phyloP scores from a whole-genome alignment of 2,329 filamentous ascomycete genomes.

The Claviceps spartinae region DNA sequence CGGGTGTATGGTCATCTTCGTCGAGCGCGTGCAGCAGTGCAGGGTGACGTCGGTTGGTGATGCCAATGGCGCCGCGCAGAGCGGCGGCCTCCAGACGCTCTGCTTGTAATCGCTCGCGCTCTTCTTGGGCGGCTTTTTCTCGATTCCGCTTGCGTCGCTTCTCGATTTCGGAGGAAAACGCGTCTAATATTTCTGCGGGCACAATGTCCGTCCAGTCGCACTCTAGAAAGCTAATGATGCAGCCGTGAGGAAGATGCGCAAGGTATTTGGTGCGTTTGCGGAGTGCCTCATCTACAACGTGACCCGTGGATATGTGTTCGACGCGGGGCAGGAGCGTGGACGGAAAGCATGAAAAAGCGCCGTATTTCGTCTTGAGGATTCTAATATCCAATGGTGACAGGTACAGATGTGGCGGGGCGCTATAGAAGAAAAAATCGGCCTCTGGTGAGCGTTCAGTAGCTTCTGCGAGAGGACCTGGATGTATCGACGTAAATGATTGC shows the following conservation, averaged over 20 bases:
- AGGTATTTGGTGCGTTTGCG: slow-evolving; percentile 79
- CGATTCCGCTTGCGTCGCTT: slow-evolving; percentile 60
- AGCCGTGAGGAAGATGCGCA: slow-evolving; percentile 76
- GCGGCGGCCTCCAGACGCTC: slow-evolving; percentile 66
- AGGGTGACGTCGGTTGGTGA: slow-evolving; percentile 17
- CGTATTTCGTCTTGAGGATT: slow-evolving; percentile 81
- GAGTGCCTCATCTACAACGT: slow-evolving; percentile 73
- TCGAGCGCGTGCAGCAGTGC: slow-evolving; percentile 24
- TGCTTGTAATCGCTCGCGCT: slow-evolving; percentile 69
- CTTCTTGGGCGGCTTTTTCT: slow-evolving; percentile 76
- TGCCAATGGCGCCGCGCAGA: slow-evolving; percentile 38
- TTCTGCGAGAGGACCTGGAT: slow-evolving; percentile 4
- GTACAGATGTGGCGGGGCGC: slow-evolving; percentile 75
- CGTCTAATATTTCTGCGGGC: slow-evolving; percentile 55
- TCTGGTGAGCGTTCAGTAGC: slow-evolving; percentile 17
- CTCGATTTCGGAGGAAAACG: slow-evolving; percentile 65
- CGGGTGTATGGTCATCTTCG: slow-evolving; percentile 20
- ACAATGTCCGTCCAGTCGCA: slow-evolving; percentile 94
- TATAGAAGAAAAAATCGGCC: slow-evolving; percentile 71
- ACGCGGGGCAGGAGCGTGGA: slow-evolving; percentile 76
- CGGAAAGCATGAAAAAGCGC: slow-evolving; percentile 68
- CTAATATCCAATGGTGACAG: slow-evolving; percentile 83
- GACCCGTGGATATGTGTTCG: slow-evolving; percentile 78
- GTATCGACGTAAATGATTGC: slow-evolving; percentile 12
- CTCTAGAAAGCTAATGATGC: slow-evolving; percentile 79